A percentile compares a stretch with the other conserved stretches of the same genome.
Evolutionary conservation across 2,329 filamentous ascomycete genomes (phyloP).

Genomic region (Botrytis medusae): DNA sequence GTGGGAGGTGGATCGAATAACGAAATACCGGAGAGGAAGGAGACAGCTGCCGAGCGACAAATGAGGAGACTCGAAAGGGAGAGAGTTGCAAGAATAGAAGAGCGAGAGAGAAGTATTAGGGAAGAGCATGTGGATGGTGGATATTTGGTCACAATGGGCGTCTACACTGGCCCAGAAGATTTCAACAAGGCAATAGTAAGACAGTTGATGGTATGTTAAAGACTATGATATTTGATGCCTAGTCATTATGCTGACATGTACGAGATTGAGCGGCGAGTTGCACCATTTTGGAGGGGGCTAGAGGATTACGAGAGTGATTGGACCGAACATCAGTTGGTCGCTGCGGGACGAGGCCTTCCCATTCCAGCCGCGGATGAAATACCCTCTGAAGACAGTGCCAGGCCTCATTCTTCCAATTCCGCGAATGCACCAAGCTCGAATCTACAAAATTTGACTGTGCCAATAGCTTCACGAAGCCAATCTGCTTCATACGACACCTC

Average conservation of each 20-base stretch:
- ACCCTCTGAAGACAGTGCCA: conserved; percentile 64
- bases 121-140: conserved; percentile 95
- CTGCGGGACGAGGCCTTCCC: conserved; percentile 78
- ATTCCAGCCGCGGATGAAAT: conserved; percentile 83
- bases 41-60: conserved; percentile 90
- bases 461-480: conserved; percentile 73
- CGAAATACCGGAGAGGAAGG: conserved; percentile 55
- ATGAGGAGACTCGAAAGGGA: conserved; percentile 83
- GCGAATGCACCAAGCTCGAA: conserved; percentile 57
- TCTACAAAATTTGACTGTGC: conserved; percentile 72
- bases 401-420: conserved; percentile 47
- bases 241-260: conserved; percentile 28
- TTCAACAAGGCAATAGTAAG: conserved; percentile 87
- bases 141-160: conserved; percentile 88
- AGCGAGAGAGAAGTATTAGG: conserved; percentile 84
- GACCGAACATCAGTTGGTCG: conserved; percentile 94
- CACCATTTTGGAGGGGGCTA: conserved; percentile 93
- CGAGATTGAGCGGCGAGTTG: conserved; percentile 87
- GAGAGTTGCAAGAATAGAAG: conserved; percentile 70
- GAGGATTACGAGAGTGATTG: conserved; percentile 86
- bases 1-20: conserved; percentile 34
- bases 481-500: conserved; percentile 76
- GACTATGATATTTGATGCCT: conserved; percentile 5
- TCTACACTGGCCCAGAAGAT: conserved; percentile 89
- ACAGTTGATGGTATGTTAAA: conserved; percentile 74